Evolutionary conservation across 495 filamentous ascomycete genomes (phyloP).

Genomic region (Aspergillus affinis): DNA sequence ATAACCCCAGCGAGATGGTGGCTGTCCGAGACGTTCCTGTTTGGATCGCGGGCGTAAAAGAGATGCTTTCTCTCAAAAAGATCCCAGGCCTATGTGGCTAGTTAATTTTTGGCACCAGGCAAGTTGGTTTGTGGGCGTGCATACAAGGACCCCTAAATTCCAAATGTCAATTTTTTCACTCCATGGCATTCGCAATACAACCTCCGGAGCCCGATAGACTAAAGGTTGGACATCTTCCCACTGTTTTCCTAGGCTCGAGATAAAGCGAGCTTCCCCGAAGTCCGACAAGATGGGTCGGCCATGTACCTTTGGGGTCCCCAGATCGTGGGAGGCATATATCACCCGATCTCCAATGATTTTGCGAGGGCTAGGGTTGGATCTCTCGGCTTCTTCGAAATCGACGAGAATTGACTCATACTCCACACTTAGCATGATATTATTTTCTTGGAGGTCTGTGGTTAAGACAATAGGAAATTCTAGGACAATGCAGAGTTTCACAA

Average conservation of each 20-base stretch:
- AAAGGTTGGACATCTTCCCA: conserved; percentile 27
- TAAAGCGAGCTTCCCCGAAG: conserved; percentile 30
- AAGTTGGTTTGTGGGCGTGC: conserved; percentile 7
- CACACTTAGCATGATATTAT: conserved; percentile 29
- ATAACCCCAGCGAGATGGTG: conserved; percentile 46
- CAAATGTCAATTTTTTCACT: conserved; percentile 42
- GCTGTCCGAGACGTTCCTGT: conserved; percentile 29
- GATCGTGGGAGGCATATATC: conserved; percentile 27
- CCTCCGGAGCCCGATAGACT: conserved; percentile 43
- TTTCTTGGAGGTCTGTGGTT: conserved; percentile 27
- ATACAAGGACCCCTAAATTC: conserved; percentile 43
- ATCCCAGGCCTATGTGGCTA: conserved; percentile 37
- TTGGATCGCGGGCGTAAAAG: conserved; percentile 39
- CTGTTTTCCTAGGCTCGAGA: conserved; percentile 15
- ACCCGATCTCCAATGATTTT: conserved; percentile 19
- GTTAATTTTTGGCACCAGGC: not conserved
- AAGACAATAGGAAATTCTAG: not conserved
- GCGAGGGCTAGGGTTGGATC: conserved; percentile 17
- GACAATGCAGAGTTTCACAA: not conserved
- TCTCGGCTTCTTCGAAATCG: conserved; percentile 28
- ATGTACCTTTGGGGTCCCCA: conserved; percentile 7
- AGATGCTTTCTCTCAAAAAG: conserved; percentile 42
- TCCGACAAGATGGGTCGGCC: conserved; percentile 26
- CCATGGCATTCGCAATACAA: conserved; percentile 39
- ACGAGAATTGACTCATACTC: conserved; percentile 32